Evolutionary conservation across 164 flowering plant species (phyloP), one percentile per base, ranked within the genome.

Genomic region (Nymphaea colorata): DNA sequence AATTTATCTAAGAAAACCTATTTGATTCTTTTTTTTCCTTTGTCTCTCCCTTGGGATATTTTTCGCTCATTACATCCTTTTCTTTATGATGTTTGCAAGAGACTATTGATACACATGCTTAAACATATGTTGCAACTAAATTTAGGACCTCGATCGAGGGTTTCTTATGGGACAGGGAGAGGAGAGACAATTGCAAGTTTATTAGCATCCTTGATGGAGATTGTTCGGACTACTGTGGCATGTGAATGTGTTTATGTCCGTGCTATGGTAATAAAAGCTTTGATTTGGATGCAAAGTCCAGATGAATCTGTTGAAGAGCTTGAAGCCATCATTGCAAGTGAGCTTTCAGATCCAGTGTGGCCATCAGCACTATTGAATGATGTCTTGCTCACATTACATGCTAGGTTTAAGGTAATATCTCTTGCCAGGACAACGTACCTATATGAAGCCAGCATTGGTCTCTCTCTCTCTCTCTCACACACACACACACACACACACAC

Each of bases 241-340:
- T 95, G 99, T 75, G 99, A 95, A 81, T 95, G 99, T 84, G 98
- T 95, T 65, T 95, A 88, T 82, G 89, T 95, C 73, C 88, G 99
- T 62, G 98, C 87, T 18, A 90, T 92, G 99, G 99, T 95, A 8
- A 92, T 95, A 64, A 95, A 95, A 76, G 98, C 98, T 67, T 79
- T 95, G 80, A 90, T 95, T 71, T 95, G 99, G 99, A 95, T 95
- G 99, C 98, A 95, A 83, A 87, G 96, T 77, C 97, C 99, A 42
- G 71, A 85, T 76, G 99, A 95, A 75, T 85, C 96, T 14, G 85
- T 95, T 78, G 96, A 88, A 73, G 98, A 95, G 78, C 76, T 95
- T 41, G 83, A 83, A 72, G 90, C 96, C 62, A 95, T 95, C 68
- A 95, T 95, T 80, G 99, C 99, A 18, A 90, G 98, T 45, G 99